Evolutionary conservation across 306 rosid species (phyloP).

Genomic region (Citrullus amarus): DNA sequence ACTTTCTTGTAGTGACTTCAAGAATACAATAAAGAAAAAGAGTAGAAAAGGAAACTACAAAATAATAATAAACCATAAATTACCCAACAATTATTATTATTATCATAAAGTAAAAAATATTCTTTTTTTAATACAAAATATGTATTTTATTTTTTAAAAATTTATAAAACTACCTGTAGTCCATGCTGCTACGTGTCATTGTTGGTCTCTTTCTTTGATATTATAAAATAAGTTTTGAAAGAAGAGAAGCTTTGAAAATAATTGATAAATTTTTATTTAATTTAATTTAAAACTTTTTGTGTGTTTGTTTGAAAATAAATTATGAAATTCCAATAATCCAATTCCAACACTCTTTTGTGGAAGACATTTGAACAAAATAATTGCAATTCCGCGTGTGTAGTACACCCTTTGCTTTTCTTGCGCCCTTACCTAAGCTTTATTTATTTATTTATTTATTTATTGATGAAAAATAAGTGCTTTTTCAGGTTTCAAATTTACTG

Average conservation of each 20-base stretch:
- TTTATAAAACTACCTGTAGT: neutral
- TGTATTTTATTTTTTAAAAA: neutral
- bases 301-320: too few relatives aligned
- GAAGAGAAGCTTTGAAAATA: too few relatives aligned
- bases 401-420: neutral
- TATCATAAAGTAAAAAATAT: too few relatives aligned
- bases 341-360: constrained; percentile 33
- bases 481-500: neutral
- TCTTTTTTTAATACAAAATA: neutral
- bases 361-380: constrained; percentile 7
- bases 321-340: too few relatives aligned
- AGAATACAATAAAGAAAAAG: too few relatives aligned
- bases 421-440: neutral
- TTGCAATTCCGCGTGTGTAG: constrained; percentile 2
- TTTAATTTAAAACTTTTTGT: too few relatives aligned
- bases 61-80: too few relatives aligned
- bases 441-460: neutral
- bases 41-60: too few relatives aligned
- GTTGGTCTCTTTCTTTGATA: neutral
- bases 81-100: too few relatives aligned
- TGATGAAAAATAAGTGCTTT: neutral
- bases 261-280: too few relatives aligned
- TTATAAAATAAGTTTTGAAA: neutral
- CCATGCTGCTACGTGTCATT: neutral
- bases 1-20: too few relatives aligned